Percentiles rank a stretch among this genome's conserved stretches.
phyloP scores from a whole-genome alignment of 164 flowering plant genomes.

The Cinnamomum micranthum region DNA sequence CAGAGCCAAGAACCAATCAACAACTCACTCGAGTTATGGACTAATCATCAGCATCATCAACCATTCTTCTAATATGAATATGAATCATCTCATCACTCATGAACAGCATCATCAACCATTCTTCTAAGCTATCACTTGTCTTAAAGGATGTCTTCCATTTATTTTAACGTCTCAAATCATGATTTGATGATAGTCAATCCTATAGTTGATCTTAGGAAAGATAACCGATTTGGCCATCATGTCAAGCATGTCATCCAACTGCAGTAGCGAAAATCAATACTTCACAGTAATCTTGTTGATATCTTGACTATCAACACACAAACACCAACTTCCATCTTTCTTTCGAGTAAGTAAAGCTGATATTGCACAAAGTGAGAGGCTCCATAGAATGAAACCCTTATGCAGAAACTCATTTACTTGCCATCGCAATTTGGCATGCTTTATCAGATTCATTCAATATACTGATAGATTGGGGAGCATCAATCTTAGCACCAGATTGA shows the following conservation, averaged over 20 bases:
- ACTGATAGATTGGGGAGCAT: not conserved
- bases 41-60: too few relatives aligned
- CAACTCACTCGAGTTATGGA: too few relatives aligned
- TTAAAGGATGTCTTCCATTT: not conserved
- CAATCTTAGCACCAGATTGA: not conserved
- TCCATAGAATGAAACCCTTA: not conserved
- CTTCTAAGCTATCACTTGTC: not conserved
- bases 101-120: not conserved
- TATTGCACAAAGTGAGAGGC: not conserved
- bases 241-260: not conserved
- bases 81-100: too few relatives aligned
- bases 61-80: too few relatives aligned
- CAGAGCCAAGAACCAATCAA: too few relatives aligned
- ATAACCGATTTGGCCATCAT: not conserved
- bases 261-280: not conserved
- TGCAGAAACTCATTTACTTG: not conserved
- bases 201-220: not conserved
- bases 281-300: slow-evolving; percentile 1
- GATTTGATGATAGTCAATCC: not conserved
- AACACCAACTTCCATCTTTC: not conserved
- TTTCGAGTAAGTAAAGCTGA: not conserved
- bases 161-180: not conserved
- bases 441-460: not conserved
- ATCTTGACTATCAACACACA: not conserved
- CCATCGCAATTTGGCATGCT: not conserved